Evolutionary conservation across 768 basidiomycete species (phyloP).

Genomic region (Termitomyces sp.): DNA sequence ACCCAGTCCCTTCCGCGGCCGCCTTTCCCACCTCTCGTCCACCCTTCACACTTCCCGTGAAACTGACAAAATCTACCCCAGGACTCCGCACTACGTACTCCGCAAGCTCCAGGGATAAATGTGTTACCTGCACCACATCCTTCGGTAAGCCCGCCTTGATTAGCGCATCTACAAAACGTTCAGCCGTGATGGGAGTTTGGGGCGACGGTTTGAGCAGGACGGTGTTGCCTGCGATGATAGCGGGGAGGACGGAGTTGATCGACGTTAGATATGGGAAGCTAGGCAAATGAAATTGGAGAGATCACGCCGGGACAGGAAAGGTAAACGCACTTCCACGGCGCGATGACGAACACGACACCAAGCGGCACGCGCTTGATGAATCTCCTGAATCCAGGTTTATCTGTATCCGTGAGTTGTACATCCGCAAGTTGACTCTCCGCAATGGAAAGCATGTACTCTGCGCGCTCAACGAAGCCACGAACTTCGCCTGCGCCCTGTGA

Average conservation of each 20-base stretch:
- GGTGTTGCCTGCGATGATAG: slow-evolving; percentile 84
- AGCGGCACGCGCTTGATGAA: slow-evolving; percentile 81
- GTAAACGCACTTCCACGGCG: slow-evolving; percentile 87
- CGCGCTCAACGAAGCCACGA: slow-evolving; percentile 74
- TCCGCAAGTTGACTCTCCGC: slow-evolving; percentile 73
- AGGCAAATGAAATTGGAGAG: neutral
- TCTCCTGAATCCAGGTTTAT: slow-evolving; percentile 78
- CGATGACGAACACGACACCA: slow-evolving; percentile 84
- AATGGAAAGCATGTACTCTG: slow-evolving; percentile 80
- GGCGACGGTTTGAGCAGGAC: slow-evolving; percentile 95
- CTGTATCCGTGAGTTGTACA: slow-evolving; percentile 66
- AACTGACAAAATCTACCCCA: slow-evolving; percentile 74
- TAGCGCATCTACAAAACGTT: slow-evolving; percentile 69
- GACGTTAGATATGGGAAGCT: slow-evolving; percentile 89
- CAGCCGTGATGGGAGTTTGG: slow-evolving; percentile 87
- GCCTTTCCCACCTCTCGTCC: slow-evolving; percentile 71
- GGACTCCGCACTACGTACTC: slow-evolving; percentile 58
- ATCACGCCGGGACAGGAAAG: neutral
- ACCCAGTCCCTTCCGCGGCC: slow-evolving; percentile 58
- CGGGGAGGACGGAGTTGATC: slow-evolving; percentile 90
- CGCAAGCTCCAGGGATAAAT: slow-evolving; percentile 62
- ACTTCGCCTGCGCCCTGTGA: slow-evolving; percentile 77
- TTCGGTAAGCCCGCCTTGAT: slow-evolving; percentile 73
- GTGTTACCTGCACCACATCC: slow-evolving; percentile 69
- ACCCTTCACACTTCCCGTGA: slow-evolving; percentile 82